Evolutionary conservation across 805 yeast species (phyloP).

Genomic region (Candida boidinii): DNA sequence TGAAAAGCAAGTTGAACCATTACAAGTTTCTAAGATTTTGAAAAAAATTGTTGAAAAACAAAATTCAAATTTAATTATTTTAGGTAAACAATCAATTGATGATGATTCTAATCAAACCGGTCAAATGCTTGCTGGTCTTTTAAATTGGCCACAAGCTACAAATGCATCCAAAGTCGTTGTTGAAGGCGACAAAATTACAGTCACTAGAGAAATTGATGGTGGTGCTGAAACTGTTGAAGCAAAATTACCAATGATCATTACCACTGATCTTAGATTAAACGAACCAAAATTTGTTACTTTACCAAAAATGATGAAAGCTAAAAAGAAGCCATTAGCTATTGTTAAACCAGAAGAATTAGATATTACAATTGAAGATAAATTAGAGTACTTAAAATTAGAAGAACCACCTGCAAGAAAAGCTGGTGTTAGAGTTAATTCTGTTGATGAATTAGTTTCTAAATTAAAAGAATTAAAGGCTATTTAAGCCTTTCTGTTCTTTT

Average conservation of each 20-base stretch:
- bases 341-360: conserved; percentile 57
- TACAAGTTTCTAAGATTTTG: conserved; percentile 81
- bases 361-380: conserved; percentile 52
- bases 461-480: conserved; percentile 71
- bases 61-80: conserved; percentile 66
- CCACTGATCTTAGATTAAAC: conserved; percentile 90
- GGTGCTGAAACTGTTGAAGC: conserved; percentile 82
- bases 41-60: conserved; percentile 63
- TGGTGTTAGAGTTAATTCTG: conserved; percentile 72
- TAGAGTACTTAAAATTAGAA: conserved; percentile 62
- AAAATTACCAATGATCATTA: conserved; percentile 73
- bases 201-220: conserved; percentile 92
- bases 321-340: conserved; percentile 83
- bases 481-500: too few species aligned
- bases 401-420: conserved; percentile 82
- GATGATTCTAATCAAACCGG: conserved; percentile 95
- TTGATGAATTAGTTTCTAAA: conserved; percentile 74
- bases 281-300: conserved; percentile 94
- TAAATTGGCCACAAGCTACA: conserved; percentile 96
- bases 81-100: conserved; percentile 97
- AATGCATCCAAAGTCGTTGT: conserved; percentile 81
- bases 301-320: conserved; percentile 97
- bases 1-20: conserved; percentile 66
- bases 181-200: conserved; percentile 42
- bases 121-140: conserved; percentile 88